phyloP scores from a whole-genome alignment of 192 early-diverging fungal species.

The Coemansia sp. region DNA sequence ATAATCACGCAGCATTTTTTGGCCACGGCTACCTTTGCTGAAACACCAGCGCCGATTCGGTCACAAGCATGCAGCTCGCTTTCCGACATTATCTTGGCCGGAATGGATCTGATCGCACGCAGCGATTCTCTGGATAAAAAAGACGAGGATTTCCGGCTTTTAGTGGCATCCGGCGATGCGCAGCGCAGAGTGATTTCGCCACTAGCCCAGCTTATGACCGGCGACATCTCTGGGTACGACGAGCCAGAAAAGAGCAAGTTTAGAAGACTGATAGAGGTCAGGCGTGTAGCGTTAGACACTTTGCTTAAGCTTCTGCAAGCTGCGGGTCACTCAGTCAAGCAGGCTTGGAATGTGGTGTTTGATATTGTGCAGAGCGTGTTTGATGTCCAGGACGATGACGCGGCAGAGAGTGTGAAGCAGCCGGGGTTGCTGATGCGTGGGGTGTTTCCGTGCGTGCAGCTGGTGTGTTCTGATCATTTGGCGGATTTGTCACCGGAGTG shows the following conservation, averaged over 20 bases:
- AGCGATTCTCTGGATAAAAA: constrained; percentile 19
- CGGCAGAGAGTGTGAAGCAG: constrained; percentile 23
- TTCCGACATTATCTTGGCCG: constrained; percentile 71
- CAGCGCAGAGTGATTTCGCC: constrained; percentile 65
- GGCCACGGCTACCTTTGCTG: constrained; percentile 65
- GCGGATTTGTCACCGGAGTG: constrained; percentile 71
- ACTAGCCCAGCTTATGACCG: constrained; percentile 60
- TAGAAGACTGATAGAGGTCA: constrained; percentile 68
- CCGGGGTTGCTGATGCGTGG: constrained; percentile 63
- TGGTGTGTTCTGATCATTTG: constrained; percentile 95
- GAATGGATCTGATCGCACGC: constrained; percentile 64
- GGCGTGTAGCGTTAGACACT: constrained; percentile 82
- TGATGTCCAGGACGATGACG: neutral
- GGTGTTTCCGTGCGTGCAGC: constrained; percentile 89
- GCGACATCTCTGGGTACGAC: neutral
- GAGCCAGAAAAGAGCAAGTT: constrained; percentile 8
- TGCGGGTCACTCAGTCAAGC: constrained; percentile 81
- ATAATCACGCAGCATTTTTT: constrained; percentile 72
- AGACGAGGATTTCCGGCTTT: constrained; percentile 12
- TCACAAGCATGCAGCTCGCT: constrained; percentile 76
- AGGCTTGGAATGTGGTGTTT: constrained; percentile 87
- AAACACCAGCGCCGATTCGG: constrained; percentile 63
- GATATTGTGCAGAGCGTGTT: constrained; percentile 68
- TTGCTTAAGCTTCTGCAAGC: constrained; percentile 88
- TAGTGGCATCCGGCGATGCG: constrained; percentile 65